phyloP scores from a whole-genome alignment of 1,139 yeast species.

The Hansenula sp. region DNA sequence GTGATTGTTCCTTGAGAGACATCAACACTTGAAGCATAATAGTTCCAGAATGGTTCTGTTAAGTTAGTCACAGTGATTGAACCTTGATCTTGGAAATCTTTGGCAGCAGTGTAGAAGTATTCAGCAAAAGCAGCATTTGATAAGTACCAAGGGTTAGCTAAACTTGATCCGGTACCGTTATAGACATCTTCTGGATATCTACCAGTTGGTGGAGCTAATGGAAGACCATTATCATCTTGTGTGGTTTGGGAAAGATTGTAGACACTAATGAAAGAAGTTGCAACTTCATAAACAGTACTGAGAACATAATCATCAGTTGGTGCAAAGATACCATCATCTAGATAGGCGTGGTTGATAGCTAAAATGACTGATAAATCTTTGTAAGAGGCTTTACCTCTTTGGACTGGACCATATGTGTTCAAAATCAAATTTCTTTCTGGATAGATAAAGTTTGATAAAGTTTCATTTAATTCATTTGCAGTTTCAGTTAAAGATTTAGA shows the following conservation, averaged over 20 bases:
- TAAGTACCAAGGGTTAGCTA: conserved; percentile 92
- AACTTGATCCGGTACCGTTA: conserved; percentile 65
- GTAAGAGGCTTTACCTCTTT: conserved; percentile 50
- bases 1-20: conserved; percentile 18
- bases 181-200: conserved; percentile 88
- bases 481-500: conserved; percentile 23
- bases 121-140: conserved; percentile 71
- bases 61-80: conserved; percentile 22
- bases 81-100: neutral
- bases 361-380: conserved; percentile 72
- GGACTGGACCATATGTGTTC: conserved; percentile 45
- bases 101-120: conserved; percentile 28
- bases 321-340: conserved; percentile 40
- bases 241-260: conserved; percentile 58
- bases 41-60: conserved; percentile 10
- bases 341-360: conserved; percentile 55
- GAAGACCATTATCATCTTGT: conserved; percentile 35
- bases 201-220: conserved; percentile 68
- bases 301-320: conserved; percentile 47
- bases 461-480: conserved; percentile 5
- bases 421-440: conserved; percentile 1
- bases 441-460: conserved; percentile 22
- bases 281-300: conserved; percentile 2
- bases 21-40: conserved; percentile 19
- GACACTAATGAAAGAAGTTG: conserved; percentile 19